phyloP scores from a whole-genome alignment of 2,329 filamentous ascomycete genomes.

The Aspergillus pseudoviridinutans region DNA sequence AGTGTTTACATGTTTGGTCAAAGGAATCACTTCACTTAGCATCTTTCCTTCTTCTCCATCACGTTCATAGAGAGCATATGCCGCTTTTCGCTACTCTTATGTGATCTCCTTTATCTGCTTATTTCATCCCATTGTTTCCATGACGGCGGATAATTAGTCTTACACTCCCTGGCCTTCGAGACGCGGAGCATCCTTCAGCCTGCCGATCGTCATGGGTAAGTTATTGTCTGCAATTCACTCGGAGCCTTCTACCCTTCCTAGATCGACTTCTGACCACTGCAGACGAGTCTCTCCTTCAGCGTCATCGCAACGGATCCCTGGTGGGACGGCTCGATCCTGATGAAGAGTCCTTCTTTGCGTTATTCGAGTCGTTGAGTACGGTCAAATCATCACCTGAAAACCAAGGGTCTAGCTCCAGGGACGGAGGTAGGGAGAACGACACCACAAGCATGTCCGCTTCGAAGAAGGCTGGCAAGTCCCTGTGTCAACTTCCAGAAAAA shows the following conservation, averaged over 20 bases:
- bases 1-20: background rate
- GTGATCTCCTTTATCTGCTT: background rate
- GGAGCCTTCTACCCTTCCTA: background rate
- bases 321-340: conserved; percentile 2
- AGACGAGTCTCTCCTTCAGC: background rate
- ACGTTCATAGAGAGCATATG: background rate
- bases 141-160: background rate
- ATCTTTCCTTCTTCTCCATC: background rate
- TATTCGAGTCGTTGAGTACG: background rate
- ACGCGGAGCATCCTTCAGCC: background rate
- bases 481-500: conserved; percentile 18
- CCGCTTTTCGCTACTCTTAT: background rate
- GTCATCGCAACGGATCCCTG: background rate
- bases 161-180: background rate
- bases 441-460: background rate
- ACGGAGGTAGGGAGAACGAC: background rate
- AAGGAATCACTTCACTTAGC: background rate
- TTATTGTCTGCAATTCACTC: background rate
- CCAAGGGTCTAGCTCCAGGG: background rate
- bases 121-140: background rate
- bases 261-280: background rate
- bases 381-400: background rate
- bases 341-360: conserved; percentile 1
- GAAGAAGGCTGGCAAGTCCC: conserved; percentile 1
- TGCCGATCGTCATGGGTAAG: background rate